Percentiles rank a stretch among this genome's conserved stretches.
phyloP scores from a whole-genome alignment of 345 rosid genomes.

The Melastoma malabathricum region DNA sequence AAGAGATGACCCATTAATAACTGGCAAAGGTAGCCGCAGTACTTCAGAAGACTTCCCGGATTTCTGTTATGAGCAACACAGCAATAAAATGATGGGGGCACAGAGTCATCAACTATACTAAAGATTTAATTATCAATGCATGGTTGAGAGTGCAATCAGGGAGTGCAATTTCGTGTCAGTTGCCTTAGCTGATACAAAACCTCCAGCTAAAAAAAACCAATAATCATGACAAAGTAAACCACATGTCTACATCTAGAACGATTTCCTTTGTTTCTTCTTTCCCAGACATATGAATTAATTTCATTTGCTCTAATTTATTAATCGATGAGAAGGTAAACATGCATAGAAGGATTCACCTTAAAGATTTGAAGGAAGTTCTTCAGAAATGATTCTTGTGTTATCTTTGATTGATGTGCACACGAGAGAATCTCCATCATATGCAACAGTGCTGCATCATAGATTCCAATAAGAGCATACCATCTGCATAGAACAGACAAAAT shows the following conservation, averaged over 20 bases:
- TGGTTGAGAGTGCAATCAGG: too few relatives aligned
- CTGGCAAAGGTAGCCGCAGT: constrained; percentile 64
- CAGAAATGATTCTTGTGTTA: constrained; percentile 80
- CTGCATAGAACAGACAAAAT: constrained; percentile 14
- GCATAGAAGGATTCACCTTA: constrained; percentile 29
- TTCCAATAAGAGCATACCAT: constrained; percentile 86
- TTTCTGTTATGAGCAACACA: constrained; percentile 31
- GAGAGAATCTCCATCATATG: constrained; percentile 77
- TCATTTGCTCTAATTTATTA: constrained; percentile 4
- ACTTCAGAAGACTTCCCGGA: constrained; percentile 74
- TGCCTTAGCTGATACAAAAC: too few relatives aligned
- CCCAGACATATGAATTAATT: not conserved
- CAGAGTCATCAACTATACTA: too few relatives aligned
- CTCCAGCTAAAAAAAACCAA: too few relatives aligned
- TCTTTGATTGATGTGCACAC: constrained; percentile 75
- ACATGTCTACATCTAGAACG: too few relatives aligned
- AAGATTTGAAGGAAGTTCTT: constrained; percentile 73
- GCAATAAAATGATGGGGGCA: not conserved
- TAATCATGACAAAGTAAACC: too few relatives aligned
- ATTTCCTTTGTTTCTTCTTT: too few relatives aligned
- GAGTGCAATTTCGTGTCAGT: too few relatives aligned
- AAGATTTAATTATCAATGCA: too few relatives aligned
- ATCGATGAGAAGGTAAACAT: constrained; percentile 5
- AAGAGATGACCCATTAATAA: constrained; percentile 61
- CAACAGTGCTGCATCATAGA: constrained; percentile 72